Conservation (phyloP, 441 rosid genomes). For the Gossypium trilobum region DNA sequence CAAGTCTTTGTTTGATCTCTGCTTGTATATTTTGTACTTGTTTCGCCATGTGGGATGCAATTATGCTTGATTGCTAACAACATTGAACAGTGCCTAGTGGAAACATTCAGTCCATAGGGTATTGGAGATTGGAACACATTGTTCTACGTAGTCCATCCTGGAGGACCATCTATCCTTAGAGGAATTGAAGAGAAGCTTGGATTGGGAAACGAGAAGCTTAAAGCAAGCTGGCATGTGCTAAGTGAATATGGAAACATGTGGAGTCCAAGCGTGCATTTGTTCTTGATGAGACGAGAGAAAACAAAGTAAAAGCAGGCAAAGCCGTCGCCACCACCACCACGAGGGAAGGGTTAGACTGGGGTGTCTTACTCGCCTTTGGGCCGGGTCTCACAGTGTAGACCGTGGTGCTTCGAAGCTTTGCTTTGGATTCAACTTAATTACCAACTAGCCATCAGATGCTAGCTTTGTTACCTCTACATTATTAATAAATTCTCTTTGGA, state of each 20-base stretch:
- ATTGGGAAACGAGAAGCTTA: neutral
- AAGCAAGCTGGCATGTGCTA: neutral
- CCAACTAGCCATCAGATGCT: too few relatives aligned
- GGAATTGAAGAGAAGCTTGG: neutral
- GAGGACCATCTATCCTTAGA: constrained; percentile 17
- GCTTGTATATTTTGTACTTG: too few relatives aligned
- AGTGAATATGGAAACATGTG: constrained; percentile 38
- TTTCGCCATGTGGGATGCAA: too few relatives aligned
- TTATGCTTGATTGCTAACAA: neutral
- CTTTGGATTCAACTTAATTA: neutral
- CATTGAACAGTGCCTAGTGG: neutral
- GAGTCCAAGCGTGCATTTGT: constrained; percentile 32
- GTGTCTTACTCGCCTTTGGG: constrained; percentile 32
- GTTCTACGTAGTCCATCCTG: constrained; percentile 32
- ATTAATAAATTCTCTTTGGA: too few relatives aligned
- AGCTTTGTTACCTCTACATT: too few relatives aligned
- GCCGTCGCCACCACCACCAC: constrained; percentile 9
- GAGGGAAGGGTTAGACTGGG: constrained; percentile 31
- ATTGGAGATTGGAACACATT: constrained; percentile 29
- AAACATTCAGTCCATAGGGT: neutral
- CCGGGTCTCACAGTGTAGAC: constrained; percentile 38
- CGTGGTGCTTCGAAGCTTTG: constrained; percentile 26
- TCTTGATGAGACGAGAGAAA: constrained; percentile 33
- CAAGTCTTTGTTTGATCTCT: too few relatives aligned
- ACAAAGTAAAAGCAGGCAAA: constrained; percentile 22